Percentiles rank a stretch among this genome's conserved stretches.
Evolutionary conservation across 75 land plant species (phyloP).

Genomic region (Adiantum capillusveneris): DNA sequence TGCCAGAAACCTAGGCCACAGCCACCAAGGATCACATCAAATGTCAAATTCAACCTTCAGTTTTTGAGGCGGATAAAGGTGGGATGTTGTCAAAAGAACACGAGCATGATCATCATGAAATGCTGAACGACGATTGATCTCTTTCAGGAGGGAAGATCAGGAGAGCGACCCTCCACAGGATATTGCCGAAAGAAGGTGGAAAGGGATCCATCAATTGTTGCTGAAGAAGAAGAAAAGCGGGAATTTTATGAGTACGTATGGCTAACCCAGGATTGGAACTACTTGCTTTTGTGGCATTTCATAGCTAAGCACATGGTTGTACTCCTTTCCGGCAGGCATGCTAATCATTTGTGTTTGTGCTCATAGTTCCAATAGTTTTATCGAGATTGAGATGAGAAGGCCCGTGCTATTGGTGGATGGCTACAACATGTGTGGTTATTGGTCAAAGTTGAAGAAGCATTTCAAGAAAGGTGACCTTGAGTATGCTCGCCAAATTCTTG

Average conservation of each 20-base stretch:
- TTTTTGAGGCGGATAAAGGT: slow-evolving; percentile 70
- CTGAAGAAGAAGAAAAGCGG: slow-evolving; percentile 32
- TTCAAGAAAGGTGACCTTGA: slow-evolving; percentile 70
- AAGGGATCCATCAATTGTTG: slow-evolving; percentile 57
- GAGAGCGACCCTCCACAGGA: slow-evolving; percentile 69
- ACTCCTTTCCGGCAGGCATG: no score
- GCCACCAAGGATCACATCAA: slow-evolving; percentile 83
- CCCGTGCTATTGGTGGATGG: slow-evolving; percentile 98
- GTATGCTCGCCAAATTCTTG: slow-evolving; percentile 73
- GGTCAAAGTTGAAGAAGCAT: slow-evolving; percentile 93
- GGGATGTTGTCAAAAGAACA: no score
- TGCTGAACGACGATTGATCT: no score
- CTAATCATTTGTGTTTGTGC: no score
- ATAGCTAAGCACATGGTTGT: no score
- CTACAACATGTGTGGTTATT: slow-evolving; percentile 94
- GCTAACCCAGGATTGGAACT: no score
- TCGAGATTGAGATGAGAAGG: slow-evolving; percentile 35
- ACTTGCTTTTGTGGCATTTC: no score
- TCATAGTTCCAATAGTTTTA: background rate
- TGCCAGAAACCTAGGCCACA: slow-evolving; percentile 42
- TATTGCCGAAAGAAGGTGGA: slow-evolving; percentile 70
- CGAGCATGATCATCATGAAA: no score
- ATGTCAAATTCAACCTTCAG: slow-evolving; percentile 83
- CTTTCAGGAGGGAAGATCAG: slow-evolving; percentile 49
- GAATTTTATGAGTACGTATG: slow-evolving; percentile 55